A percentile compares a stretch with the other conserved stretches of the same genome.
Conservation (phyloP, 1,284 basidiomycete genomes). For the Meira miltonrushii region DNA sequence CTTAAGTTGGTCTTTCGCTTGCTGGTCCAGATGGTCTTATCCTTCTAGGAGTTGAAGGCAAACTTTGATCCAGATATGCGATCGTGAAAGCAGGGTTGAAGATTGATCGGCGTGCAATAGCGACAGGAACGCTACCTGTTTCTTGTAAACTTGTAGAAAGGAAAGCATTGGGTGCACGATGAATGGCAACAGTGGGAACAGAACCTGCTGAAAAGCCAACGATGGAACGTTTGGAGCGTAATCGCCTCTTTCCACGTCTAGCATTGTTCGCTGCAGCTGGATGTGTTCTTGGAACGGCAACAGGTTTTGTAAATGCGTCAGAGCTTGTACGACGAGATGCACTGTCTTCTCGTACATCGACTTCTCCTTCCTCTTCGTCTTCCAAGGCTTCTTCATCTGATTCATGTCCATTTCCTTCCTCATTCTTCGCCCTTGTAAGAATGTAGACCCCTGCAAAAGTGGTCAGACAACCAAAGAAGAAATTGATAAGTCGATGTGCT, state of each 20-base stretch:
- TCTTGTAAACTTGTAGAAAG: background rate
- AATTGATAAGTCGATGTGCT: conserved; percentile 71
- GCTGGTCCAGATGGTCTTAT: too few species aligned
- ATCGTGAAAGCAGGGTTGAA: conserved; percentile 4
- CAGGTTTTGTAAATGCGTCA: too few species aligned
- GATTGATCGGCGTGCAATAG: background rate
- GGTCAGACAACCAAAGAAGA: conserved; percentile 72
- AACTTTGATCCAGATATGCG: background rate
- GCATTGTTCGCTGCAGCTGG: background rate
- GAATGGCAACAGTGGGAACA: background rate
- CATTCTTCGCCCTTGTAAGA: conserved; percentile 29
- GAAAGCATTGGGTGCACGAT: background rate
- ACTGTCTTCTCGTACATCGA: too few species aligned
- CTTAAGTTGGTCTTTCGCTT: too few species aligned
- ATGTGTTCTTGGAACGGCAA: background rate
- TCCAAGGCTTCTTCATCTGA: background rate
- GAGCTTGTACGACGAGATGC: too few species aligned
- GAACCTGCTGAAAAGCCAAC: background rate
- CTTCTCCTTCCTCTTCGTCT: conserved; percentile 5
- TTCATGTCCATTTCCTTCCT: conserved; percentile 7
- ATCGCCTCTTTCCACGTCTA: background rate
- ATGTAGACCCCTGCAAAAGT: conserved; percentile 78
- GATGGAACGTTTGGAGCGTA: background rate
- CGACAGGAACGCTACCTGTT: background rate
- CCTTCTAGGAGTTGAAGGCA: too few species aligned